phyloP scores from a whole-genome alignment of 768 basidiomycete species.

The Termitomyces sp. region DNA sequence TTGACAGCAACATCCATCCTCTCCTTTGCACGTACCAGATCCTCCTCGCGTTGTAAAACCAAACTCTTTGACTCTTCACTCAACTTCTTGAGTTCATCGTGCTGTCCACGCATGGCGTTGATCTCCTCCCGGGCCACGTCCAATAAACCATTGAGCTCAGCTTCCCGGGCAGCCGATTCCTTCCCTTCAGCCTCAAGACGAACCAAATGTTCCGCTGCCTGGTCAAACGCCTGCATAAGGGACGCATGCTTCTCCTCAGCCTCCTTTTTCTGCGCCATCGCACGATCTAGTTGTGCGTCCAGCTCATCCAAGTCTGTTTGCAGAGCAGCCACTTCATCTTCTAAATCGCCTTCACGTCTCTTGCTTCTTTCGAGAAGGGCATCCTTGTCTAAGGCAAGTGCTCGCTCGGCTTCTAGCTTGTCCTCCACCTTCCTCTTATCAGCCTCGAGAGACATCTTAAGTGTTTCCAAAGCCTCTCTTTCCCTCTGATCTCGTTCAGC shows the following conservation, averaged over 20 bases:
- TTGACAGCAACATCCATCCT: slow-evolving; percentile 56
- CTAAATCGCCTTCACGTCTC: slow-evolving; percentile 75
- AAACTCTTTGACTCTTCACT: slow-evolving; percentile 67
- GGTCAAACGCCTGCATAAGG: slow-evolving; percentile 67
- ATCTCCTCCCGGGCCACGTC: slow-evolving; percentile 53
- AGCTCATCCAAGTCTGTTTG: slow-evolving; percentile 81
- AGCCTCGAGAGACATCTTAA: slow-evolving; percentile 77
- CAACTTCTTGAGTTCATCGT: slow-evolving; percentile 57
- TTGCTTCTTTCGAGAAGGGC: slow-evolving; percentile 76
- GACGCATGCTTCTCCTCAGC: slow-evolving; percentile 73
- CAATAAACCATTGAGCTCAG: slow-evolving; percentile 53
- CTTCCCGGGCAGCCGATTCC: slow-evolving; percentile 59
- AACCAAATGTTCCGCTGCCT: slow-evolving; percentile 83
- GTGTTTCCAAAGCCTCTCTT: slow-evolving; percentile 65
- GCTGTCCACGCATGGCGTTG: slow-evolving; percentile 48
- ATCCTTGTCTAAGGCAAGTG: slow-evolving; percentile 79
- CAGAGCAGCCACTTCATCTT: slow-evolving; percentile 76
- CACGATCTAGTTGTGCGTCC: slow-evolving; percentile 81
- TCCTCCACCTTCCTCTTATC: slow-evolving; percentile 82
- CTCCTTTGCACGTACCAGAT: slow-evolving; percentile 67
- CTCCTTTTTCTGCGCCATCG: slow-evolving; percentile 71
- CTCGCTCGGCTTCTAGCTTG: slow-evolving; percentile 77
- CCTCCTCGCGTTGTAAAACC: slow-evolving; percentile 73
- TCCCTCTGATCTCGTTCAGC: slow-evolving; percentile 86
- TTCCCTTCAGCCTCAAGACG: slow-evolving; percentile 74